phyloP scores from a whole-genome alignment of 169 alveolate genomes.

The Cryptosporidium muris region DNA sequence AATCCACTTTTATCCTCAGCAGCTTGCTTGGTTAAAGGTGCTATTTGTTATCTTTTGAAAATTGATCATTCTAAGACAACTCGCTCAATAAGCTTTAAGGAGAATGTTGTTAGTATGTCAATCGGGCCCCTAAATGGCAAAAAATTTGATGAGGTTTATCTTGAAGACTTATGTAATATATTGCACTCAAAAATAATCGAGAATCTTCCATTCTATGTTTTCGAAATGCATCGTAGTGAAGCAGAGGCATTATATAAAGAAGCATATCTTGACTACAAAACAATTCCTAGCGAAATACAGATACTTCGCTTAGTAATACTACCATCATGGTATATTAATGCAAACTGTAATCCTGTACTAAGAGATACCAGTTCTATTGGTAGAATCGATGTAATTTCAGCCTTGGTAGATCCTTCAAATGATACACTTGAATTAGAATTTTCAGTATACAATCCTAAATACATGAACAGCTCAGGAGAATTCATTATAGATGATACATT shows the following conservation, averaged over 20 bases:
- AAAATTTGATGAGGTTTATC: slow-evolving; percentile 8
- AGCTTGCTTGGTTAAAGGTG: slow-evolving; percentile 45
- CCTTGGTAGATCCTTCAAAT: neutral
- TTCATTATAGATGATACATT: neutral
- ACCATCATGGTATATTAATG: slow-evolving; percentile 18
- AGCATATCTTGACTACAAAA: slow-evolving; percentile 31
- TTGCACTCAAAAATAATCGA: slow-evolving; percentile 35
- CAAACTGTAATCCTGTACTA: slow-evolving; percentile 38
- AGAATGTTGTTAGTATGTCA: slow-evolving; percentile 13
- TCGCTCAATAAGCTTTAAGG: slow-evolving; percentile 27
- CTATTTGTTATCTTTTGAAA: slow-evolving; percentile 20
- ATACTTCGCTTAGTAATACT: slow-evolving; percentile 38
- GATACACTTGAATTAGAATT: neutral
- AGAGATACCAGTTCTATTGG: slow-evolving; percentile 33
- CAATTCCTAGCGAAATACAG: neutral
- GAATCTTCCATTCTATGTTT: slow-evolving; percentile 22
- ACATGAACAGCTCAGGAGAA: neutral
- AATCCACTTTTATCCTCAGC: slow-evolving; percentile 57
- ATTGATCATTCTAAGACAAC: slow-evolving; percentile 37
- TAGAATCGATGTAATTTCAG: neutral
- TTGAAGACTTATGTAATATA: slow-evolving; percentile 41
- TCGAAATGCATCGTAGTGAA: slow-evolving; percentile 35
- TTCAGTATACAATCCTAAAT: slow-evolving; percentile 17
- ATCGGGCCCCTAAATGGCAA: slow-evolving; percentile 11
- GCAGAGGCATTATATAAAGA: slow-evolving; percentile 18